Evolutionary conservation across 2,329 filamentous ascomycete species (phyloP), one percentile per base, ranked within the genome.

Genomic region (Cytospora chrysosperma): DNA sequence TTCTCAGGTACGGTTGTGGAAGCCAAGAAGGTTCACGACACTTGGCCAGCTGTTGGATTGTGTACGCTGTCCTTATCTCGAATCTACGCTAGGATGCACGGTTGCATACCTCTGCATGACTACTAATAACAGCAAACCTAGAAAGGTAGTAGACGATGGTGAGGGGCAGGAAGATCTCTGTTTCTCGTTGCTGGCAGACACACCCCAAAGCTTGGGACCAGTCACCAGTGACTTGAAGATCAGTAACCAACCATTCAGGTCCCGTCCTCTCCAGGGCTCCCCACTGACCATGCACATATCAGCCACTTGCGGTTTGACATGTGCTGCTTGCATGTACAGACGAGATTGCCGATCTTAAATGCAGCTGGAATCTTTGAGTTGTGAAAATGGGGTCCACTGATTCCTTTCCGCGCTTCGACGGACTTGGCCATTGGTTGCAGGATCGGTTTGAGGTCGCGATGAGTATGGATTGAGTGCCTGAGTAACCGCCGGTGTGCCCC

Each of bases 401-500:
- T 19, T 28, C 51, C 15, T 17, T 40, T 27, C 59, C 59, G 59
- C 59, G 37, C 59, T 61, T 61, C 59, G 51, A 19, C 51, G 51
- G 24, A 43, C 59, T 37, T 61, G 59, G 51, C 54, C 51, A 43
- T 53, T 21, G 49, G 59, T 61, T 49, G 51, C 59, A 50, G 54
- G 51, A 55, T 30, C n/a, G 27, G 51, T 49, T 55, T 52, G 37
- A 49, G 54, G 58, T 61, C 59, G 51, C 49, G 54, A 55, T 61
- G 24, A n/a, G 59, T 40, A 52, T 37, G 37, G 58, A 55, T 30
- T 37, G 15, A 37, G 21, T 50, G 37, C 55, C 40, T 50, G 59
- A n/a, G 49, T 56, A 61, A 61, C 59, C 59, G 59, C 59, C 59
- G 37, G 51, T 50, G 51, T 55, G 59, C 59, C 59, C 59, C 59